These are phyloP conservation scores for Nicotiana rustica DNA, from an alignment of 305 asterid species.

Conservation along the genomic window DNA sequence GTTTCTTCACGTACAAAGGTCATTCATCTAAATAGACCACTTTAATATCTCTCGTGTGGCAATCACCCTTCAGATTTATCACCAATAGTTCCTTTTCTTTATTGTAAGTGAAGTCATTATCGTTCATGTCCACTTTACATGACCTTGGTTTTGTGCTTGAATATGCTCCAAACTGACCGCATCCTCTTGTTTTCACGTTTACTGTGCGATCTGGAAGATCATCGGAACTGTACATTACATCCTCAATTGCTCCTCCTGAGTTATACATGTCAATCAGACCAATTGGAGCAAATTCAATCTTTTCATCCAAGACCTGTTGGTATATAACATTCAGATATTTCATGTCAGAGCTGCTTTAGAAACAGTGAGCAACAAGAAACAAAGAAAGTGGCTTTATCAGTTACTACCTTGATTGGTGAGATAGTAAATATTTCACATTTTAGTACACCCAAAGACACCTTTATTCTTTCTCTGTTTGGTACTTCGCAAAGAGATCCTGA, in stretches of 20 bases:
- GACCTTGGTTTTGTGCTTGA: conserved; percentile 58
- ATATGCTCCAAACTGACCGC: conserved; percentile 71
- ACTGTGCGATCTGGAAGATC: conserved; percentile 36
- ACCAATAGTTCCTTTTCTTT: conserved; percentile 55
- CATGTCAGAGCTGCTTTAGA: neutral
- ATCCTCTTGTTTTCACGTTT: conserved; percentile 59
- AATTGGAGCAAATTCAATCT: conserved; percentile 56
- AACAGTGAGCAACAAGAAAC: neutral
- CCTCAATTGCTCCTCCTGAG: conserved; percentile 72
- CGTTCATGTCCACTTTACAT: conserved; percentile 54
- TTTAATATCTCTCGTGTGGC: conserved; percentile 55
- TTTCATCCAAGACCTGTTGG: conserved; percentile 38
- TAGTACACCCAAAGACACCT: conserved; percentile 48
- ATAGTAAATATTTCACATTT: conserved; percentile 62
- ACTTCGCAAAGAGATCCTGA: conserved; percentile 56
- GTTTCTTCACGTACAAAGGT: neutral
- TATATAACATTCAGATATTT: neutral
- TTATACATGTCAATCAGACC: conserved; percentile 68
- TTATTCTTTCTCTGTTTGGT: conserved; percentile 41
- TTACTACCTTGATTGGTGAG: conserved; percentile 54
- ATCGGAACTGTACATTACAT: conserved; percentile 37
- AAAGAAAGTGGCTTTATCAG: neutral
- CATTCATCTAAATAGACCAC: conserved; percentile 40
- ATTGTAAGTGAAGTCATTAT: conserved; percentile 52
- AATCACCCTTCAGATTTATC: conserved; percentile 47